Evolutionary conservation across 106 monocot species (phyloP).

Genomic region (Apostasia ramifera): DNA sequence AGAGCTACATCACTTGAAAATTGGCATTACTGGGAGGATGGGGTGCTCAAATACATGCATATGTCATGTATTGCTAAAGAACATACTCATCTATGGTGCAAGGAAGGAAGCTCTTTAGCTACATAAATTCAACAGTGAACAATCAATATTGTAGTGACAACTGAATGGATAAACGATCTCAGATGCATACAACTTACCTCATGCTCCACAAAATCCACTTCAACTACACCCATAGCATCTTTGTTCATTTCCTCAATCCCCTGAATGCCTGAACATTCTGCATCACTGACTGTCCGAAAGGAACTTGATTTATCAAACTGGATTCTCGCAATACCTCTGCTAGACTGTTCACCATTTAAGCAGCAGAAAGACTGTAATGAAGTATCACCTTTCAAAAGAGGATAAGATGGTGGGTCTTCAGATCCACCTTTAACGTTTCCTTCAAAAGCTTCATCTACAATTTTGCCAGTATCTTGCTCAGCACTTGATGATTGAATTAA

Average conservation of each 20-base stretch:
- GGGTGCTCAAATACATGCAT: no score
- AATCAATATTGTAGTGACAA: no score
- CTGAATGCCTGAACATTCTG: neutral
- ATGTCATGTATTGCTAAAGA: no score
- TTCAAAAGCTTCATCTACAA: neutral
- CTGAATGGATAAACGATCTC: no score
- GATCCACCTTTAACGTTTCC: slow-evolving; percentile 11
- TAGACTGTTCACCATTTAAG: slow-evolving; percentile 4
- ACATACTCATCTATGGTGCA: no score
- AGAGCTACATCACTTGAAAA: no score
- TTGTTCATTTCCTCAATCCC: neutral
- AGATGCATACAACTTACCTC: neutral
- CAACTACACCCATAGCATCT: neutral
- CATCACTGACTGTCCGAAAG: neutral
- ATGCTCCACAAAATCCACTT: neutral
- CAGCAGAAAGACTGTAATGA: slow-evolving; percentile 2
- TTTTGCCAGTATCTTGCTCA: neutral
- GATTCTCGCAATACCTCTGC: neutral
- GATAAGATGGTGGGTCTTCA: neutral
- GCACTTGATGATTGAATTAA: neutral
- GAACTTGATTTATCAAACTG: neutral
- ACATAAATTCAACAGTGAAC: no score
- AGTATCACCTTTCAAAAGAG: neutral
- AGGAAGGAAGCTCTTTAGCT: no score
- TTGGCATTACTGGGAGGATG: no score